Percentiles rank a stretch among this genome's conserved stretches.
phyloP scores from a whole-genome alignment of 2,329 filamentous ascomycete genomes.

The Xylariaceae sp. region DNA sequence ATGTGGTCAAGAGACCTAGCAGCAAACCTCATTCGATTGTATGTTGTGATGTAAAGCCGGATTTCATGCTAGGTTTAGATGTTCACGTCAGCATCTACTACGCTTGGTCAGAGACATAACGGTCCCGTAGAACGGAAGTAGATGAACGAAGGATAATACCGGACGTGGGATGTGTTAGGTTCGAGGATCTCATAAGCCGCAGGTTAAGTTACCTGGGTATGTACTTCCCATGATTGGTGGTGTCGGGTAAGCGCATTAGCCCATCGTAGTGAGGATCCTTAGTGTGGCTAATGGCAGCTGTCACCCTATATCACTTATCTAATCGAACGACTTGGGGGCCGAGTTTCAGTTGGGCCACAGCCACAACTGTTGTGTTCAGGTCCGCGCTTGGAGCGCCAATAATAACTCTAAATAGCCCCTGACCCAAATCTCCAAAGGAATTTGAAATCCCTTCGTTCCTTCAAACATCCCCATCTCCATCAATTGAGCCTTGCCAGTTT shows the following conservation, averaged over 20 bases:
- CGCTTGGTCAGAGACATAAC: background rate
- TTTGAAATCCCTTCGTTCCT: conserved; percentile 17
- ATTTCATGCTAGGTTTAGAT: background rate
- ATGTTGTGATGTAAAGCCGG: background rate
- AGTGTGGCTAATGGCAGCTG: background rate
- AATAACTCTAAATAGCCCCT: conserved; percentile 23
- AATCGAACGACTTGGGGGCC: conserved; percentile 13
- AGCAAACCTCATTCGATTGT: background rate
- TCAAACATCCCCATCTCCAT: conserved; percentile 9
- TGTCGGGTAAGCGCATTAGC: background rate
- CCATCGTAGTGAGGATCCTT: background rate
- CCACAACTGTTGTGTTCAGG: conserved; percentile 3
- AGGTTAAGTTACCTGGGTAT: too few species aligned
- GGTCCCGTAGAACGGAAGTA: background rate
- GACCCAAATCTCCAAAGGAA: conserved; percentile 12
- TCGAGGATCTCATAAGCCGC: too few species aligned
- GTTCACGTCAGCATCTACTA: background rate
- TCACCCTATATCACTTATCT: background rate
- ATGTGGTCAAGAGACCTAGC: too few species aligned
- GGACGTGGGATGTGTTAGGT: background rate
- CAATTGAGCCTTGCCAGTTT: conserved; percentile 11
- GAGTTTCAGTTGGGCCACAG: conserved; percentile 20
- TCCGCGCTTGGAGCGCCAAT: conserved; percentile 26
- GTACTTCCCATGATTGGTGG: too few species aligned
- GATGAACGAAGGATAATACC: background rate